Evolutionary conservation across 768 basidiomycete genomes (phyloP), one percentile per base, ranked within the genome.

Genomic region (Pisolithus tinctorius): DNA sequence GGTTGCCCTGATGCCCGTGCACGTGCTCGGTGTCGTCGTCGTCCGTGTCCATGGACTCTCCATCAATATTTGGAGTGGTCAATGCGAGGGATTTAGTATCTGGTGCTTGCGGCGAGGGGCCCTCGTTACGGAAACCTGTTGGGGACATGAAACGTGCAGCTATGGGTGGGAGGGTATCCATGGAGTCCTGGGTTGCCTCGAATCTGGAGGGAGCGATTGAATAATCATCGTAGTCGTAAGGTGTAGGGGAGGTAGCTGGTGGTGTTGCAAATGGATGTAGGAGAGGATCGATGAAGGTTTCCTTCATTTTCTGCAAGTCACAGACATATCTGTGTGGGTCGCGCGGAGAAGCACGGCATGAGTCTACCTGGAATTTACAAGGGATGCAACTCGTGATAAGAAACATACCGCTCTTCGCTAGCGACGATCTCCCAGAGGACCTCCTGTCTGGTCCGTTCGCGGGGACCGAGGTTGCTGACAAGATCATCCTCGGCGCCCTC

Each of bases 391-490:
- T 56, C 36, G 38, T 27, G 53, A 55, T 34, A 39, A 9, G 47
- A 44, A 14, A 47, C 80, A 47, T 61, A 91, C 90, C 93, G 83
- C 67, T 97, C 93, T 71, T 97, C 94, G 58, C 90, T 93, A 29
- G 88, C 86, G 45, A 97, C 93, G 58, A 97, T 97, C 73, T 97
- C 94, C 74, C 92, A 96, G 26, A 97, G 69, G 6, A 97, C 94
- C 71, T 97, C 94, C 68, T 97, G 94, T 48, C 94, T 81, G 37
- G 94, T 96, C 52, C 94, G 82, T 66, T 97, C 94, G 54, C 91
- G 82, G 42, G 91, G 84, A n/a, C 93, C 91, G 34, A 97, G 75
- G 63, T 97, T 92, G 42, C 85, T 84, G 17, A 97, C 89, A 40
- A 97, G 81, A 68, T 97, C 94, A 50, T 90, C 92, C 65, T 94